Base-by-base conservation (phyloP, 2,329 filamentous ascomycete genomes). In the Microcyclosporella mali region DNA sequence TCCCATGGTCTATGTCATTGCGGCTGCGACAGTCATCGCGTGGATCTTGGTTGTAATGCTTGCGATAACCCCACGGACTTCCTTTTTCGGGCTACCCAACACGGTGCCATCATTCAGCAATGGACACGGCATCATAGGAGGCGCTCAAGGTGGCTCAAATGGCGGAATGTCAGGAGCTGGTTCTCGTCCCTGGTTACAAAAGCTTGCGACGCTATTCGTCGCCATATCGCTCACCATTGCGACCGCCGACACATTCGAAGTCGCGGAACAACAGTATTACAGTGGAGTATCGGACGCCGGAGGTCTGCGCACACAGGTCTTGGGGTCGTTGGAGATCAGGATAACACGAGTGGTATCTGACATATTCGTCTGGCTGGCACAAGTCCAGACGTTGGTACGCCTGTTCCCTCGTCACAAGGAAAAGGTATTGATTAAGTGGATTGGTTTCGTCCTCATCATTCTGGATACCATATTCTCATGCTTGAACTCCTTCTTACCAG, bases 341-440 rank as follows among this genome's bases (percentile, higher is more conserved):
- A 79, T 94, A 46, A 90, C 94, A 46, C 84, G 89, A 52, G 80
- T 97, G 54, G 88, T 98, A 51, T 97, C 90, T 14, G 88, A 95
- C 65, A 89, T 92, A 1, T 97, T 97, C 64, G 74, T 98, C 21
- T 97, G 92, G 90, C 79, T 98, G 30, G 92, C 92, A 1, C 92
- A 98, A 66, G 90, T 94, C 1, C 92, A 98, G 69, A 98, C 92
- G 0, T 69, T 98, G 45, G 97, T 97, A 56, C 84, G 92, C 40
- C 74, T 98, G 1, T 98, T 98, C 56, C 92, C 92, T 6, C 86
- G 92, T 27, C 90, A 97, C 60, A 86, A 94, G 59, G 92, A 98
- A 68, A 97, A 97, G 68, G 82, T 97, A 40, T 86, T 97, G 53
- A 98, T 98, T 69, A 97, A 97, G 69, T 98, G 90, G 90, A 88